A percentile compares a stretch with the other conserved stretches of the same genome.
These are phyloP conservation scores for Citrullus amarus DNA, from an alignment of 306 rosid species.

Conservation along the genomic window DNA sequence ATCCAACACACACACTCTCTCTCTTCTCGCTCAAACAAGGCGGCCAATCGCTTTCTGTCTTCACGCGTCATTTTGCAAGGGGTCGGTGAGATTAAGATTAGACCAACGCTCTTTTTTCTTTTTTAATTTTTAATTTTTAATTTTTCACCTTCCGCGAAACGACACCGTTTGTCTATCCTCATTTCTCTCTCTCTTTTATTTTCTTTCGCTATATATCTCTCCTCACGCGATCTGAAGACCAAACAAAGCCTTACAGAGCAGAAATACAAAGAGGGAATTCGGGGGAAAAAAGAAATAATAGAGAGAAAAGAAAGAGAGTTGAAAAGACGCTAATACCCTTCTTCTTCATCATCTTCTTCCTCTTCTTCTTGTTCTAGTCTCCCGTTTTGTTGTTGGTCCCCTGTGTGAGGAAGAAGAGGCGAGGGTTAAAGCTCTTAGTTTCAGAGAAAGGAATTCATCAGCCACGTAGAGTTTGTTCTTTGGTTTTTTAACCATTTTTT, in stretches of 20 bases:
- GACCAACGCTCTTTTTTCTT: background rate
- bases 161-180: background rate
- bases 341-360: background rate
- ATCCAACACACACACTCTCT: background rate
- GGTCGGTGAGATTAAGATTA: conserved; percentile 9
- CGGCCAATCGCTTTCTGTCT: conserved; percentile 8
- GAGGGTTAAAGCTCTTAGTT: background rate
- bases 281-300: background rate
- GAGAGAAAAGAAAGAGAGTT: background rate
- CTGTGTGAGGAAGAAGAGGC: background rate
- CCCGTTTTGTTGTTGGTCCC: background rate
- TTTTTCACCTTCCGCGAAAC: background rate
- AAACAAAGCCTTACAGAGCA: conserved; percentile 8
- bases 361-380: background rate
- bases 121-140: background rate
- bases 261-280: background rate
- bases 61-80: conserved; percentile 7
- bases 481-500: background rate
- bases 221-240: background rate
- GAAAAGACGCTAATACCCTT: conserved; percentile 4
- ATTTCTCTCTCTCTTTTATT: too few relatives aligned
- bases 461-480: background rate
- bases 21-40: conserved; percentile 2
- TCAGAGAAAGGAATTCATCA: background rate
- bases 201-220: background rate